Evolutionary conservation across 2,329 filamentous ascomycete species (phyloP), one percentile per base, ranked within the genome.

Genomic region (Plectosphaerella sp.): DNA sequence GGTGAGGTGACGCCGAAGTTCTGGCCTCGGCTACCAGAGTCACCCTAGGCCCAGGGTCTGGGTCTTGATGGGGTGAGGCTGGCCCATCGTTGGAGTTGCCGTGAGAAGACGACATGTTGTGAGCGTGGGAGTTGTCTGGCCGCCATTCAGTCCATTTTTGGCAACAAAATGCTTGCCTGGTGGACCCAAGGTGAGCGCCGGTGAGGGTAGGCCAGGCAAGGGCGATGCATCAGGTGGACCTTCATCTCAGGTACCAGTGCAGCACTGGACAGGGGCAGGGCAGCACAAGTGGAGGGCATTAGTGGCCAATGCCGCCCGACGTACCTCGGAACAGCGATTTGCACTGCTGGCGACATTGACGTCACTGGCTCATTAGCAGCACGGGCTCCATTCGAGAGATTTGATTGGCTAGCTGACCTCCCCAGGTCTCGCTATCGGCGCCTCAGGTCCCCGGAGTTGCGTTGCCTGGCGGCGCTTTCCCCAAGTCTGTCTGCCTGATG

Each of bases 1-100:
- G 8, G 2, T 18, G 4, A 37, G 24, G 18, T 4, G 28, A 22
- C 12, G n/a, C 37, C 22, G 48, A 33, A 33, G 48, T 54, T 37
- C 47, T 36, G 11, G 49, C 42, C 42, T 36, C 25, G 20, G 35
- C 53, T 24, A 54, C 24, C 33, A 54, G 35, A 18, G 49, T 41
- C n/a, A 47, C 46, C 12, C 33, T 36, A 15, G 52, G 39, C n/a
- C 20, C 8, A 47, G 45, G 25, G 20, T 33, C 39, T 3, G 39
- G n/a, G 39, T 16, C 15, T 10, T 16, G 20, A 42, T 3, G 3
- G 22, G 22, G 22, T 12, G 14, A 28, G 45, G 47, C 18, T 43
- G 28, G 28, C 28, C 11, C 28, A 33, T 33, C 28, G 28, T 33
- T 9, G 28, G 28, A 33, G 28, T 12, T 33, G 28, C 28, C 28